Evolutionary conservation across 768 basidiomycete species (phyloP), one percentile per base, ranked within the genome.

Genomic region (Serendipita vermifera): DNA sequence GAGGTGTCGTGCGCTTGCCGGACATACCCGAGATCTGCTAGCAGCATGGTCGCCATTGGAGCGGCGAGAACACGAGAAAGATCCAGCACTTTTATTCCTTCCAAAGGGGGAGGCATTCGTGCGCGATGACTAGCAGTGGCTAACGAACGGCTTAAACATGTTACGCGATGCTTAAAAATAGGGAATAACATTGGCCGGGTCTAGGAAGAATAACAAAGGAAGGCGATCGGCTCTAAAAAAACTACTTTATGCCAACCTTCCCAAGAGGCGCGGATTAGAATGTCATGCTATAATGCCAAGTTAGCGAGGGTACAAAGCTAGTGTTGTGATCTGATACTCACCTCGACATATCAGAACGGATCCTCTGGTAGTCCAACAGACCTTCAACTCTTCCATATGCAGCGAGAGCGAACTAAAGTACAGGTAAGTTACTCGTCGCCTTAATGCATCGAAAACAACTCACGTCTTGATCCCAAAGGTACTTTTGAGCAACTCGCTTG

Each of bases 381-480:
- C 93, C 92, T 62, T 99, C 96, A 58, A 85, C 77, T 62, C 80
- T 83, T 58, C 94, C 94, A 57, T 92, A 72, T 56, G 93, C 94
- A 48, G 94, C 89, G 39, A 97, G 70, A 2, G 91, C 83, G 61
- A 92, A 74, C 84, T 88, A 64, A 1, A 32, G 51, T 17, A 61
- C 24, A n/a, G 35, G 29, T 32, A 55, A 59, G 55, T 54, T 57
- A 14, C 33, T 48, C 15, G 20, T 31, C 14, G 57, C 26, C 53
- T 3, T 57, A 33, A n/a, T 57, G 36, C 40, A 39, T 24, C 27
- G 57, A 26, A 57, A 46, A 38, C 33, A 11, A 75, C 80, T 64
- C 66, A 90, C 87, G 69, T 96, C 92, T 71, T 88, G 87, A 70
- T 97, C 92, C 90, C 91, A 96, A 14, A 96, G 77, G 70, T 96